phyloP scores from a whole-genome alignment of 2,329 filamentous ascomycete species.

The Claviceps pazoutovae region DNA sequence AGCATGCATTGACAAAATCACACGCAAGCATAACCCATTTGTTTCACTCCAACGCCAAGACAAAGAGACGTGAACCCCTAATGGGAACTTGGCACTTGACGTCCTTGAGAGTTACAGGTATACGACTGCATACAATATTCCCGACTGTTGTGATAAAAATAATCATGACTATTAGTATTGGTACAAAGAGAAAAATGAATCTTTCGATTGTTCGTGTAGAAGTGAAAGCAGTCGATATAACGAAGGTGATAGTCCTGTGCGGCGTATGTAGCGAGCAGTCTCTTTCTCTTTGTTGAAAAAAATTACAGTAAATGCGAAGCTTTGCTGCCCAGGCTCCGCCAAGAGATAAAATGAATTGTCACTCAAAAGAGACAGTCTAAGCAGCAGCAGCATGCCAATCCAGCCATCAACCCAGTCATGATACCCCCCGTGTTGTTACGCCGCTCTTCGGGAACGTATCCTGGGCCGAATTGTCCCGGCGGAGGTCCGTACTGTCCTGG shows the following conservation, averaged over 20 bases:
- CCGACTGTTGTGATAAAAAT: not conserved
- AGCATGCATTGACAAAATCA: not conserved
- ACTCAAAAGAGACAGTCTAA: constrained; percentile 40
- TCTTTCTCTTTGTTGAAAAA: not conserved
- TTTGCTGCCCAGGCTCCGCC: not conserved
- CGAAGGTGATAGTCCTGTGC: not conserved
- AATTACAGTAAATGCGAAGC: not conserved
- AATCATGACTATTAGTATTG: not conserved
- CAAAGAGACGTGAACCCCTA: not conserved
- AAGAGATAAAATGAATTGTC: not conserved
- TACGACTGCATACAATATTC: not conserved
- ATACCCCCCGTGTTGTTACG: constrained; percentile 21
- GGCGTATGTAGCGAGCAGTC: too few relatives aligned
- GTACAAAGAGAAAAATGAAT: not conserved
- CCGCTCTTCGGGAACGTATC: constrained; percentile 22
- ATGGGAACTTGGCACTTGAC: not conserved
- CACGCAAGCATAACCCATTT: not conserved
- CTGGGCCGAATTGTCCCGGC: constrained; percentile 14
- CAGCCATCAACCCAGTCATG: constrained; percentile 33
- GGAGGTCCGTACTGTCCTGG: constrained; percentile 14
- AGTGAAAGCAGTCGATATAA: not conserved
- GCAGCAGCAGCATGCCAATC: constrained; percentile 44
- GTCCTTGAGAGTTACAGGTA: not conserved
- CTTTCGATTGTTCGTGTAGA: not conserved
- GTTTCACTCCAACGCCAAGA: not conserved